Percentiles rank a stretch among this genome's conserved stretches.
These are phyloP conservation scores for Fusarium temperatum DNA, from an alignment of 2,329 filamentous ascomycete species.

Conservation along the genomic window DNA sequence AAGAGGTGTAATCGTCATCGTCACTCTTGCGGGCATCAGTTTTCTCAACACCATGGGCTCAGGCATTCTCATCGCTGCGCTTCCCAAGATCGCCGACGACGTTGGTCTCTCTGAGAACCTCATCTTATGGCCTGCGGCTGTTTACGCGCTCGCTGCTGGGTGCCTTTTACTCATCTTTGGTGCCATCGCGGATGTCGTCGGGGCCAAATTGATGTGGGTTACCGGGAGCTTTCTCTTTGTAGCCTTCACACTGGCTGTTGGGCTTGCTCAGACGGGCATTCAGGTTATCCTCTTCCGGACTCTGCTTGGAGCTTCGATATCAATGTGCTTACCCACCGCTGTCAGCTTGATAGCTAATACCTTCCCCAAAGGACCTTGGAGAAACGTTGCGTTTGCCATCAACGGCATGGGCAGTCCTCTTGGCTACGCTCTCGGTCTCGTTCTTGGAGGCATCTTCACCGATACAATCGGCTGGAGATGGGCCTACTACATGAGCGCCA, in stretches of 20 bases:
- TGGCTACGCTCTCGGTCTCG: conserved; percentile 59
- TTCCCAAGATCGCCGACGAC: conserved; percentile 33
- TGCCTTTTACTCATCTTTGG: conserved; percentile 48
- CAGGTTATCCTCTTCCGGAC: conserved; percentile 52
- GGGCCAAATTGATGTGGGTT: conserved; percentile 47
- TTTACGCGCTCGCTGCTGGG: conserved; percentile 29
- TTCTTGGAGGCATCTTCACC: conserved; percentile 59
- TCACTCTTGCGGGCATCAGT: conserved; percentile 31
- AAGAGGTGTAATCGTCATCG: conserved; percentile 8
- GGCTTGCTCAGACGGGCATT: conserved; percentile 45
- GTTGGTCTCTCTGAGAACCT: conserved; percentile 30
- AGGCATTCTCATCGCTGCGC: conserved; percentile 34
- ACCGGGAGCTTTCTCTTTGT: conserved; percentile 46
- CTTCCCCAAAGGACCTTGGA: conserved; percentile 47
- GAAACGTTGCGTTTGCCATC: conserved; percentile 55
- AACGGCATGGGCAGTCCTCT: conserved; percentile 57
- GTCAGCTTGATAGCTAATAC: conserved; percentile 51
- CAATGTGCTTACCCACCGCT: conserved; percentile 51
- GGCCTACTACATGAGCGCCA: conserved; percentile 53
- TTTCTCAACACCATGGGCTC: conserved; percentile 42
- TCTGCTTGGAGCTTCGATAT: conserved; percentile 47
- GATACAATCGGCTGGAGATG: conserved; percentile 59
- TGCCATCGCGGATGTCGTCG: conserved; percentile 50
- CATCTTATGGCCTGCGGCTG: conserved; percentile 36
- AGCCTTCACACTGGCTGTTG: conserved; percentile 47